phyloP scores from a whole-genome alignment of 2,329 filamentous ascomycete genomes.

The Pleoardoris graminearum region DNA sequence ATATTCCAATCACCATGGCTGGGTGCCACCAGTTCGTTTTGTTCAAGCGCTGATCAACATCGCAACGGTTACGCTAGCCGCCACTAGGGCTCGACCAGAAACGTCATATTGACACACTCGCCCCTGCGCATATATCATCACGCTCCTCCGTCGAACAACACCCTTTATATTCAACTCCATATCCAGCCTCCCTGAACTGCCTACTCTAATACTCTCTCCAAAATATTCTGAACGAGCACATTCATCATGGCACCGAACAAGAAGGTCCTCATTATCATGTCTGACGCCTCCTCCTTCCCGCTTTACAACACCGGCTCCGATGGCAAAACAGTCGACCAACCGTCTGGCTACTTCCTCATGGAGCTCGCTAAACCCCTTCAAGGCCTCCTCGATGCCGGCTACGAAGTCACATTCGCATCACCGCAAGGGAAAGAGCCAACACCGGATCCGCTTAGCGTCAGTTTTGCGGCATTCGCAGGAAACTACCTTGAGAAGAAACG shows the following conservation, averaged over 20 bases:
- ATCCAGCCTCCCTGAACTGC: background rate
- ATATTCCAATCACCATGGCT: too few species aligned
- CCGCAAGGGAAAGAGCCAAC: constrained; percentile 48
- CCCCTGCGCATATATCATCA: background rate
- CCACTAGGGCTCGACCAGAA: background rate
- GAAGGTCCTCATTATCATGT: constrained; percentile 52
- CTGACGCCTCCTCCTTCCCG: constrained; percentile 46
- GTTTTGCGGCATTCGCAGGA: constrained; percentile 50
- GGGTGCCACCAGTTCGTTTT: too few species aligned
- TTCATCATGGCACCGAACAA: constrained; percentile 30
- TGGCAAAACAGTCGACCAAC: constrained; percentile 29
- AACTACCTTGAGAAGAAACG: constrained; percentile 51
- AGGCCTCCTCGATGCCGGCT: constrained; percentile 35
- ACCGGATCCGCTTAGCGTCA: constrained; percentile 49
- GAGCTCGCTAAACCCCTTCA: constrained; percentile 38
- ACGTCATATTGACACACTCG: constrained; percentile 4
- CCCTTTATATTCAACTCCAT: background rate
- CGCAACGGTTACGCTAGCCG: background rate
- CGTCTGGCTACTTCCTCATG: constrained; percentile 40
- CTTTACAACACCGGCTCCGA: constrained; percentile 31
- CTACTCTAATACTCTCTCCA: background rate
- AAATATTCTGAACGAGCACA: background rate
- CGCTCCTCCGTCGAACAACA: background rate
- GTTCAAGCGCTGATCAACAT: background rate
- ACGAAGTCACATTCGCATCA: constrained; percentile 53